Evolutionary conservation across 148 eudicot genomes (phyloP), one percentile per base, ranked within the genome.

Genomic region (Chenopodium album): DNA sequence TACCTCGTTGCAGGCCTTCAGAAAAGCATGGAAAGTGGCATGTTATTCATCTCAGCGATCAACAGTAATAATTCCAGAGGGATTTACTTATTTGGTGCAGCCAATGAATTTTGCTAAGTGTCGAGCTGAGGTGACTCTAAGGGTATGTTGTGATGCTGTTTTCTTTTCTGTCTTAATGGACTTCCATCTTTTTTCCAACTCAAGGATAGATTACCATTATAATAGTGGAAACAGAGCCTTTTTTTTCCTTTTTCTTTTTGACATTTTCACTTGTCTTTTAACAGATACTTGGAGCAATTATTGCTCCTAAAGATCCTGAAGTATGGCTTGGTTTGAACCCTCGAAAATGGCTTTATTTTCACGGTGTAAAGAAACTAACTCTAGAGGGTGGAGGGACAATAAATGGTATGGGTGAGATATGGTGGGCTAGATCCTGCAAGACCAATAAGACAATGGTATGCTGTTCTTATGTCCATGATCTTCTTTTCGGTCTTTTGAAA

Each of bases 351-450:
- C 87, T 96, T 22, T 92, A 92, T 84, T 96, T 96, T 81, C 90
- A 88, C 80, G 82, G 87, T 71, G 91, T 94, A 78, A 78, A 91
- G 48, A 85, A 91, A 81, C 89, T 96, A 64, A 89, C 85, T 34
- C 77, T 96, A n/a, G 90, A 90, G 85, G 99, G 99, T 26, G 86
- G 85, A n/a, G 98, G 99, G 41, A 84, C 84, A 20, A 87, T 96
- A 52, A 82, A 96, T 78, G 99, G 99, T 56, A 94, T 87, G 95
- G 99, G 99, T 76, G 85, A 88, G 32, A 86, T 89, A 89, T 96
- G 99, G 99, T 96, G 99, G 99, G 90, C 89, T 82, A 84, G 71
- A 9, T 96, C 99, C 65, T 96, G 99, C 94, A 96, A 96, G 87
- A 83, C 71, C 69, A 91, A 96, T 72, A 46, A 72, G 54, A 82